Conservation (phyloP, 495 filamentous ascomycete genomes). For the Margaritispora aquatica region DNA sequence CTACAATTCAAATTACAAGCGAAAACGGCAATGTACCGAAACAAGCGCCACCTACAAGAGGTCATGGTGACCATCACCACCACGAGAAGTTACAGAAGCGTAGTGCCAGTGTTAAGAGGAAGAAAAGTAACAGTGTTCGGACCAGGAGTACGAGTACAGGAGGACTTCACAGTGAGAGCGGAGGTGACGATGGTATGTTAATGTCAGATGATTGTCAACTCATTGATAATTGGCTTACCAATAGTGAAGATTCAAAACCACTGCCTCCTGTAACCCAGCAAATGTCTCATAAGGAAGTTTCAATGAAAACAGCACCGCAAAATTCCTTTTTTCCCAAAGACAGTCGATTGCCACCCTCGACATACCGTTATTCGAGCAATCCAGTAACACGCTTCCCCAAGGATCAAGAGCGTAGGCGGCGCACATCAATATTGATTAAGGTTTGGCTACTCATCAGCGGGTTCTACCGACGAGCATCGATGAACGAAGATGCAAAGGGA, state of each 20-base stretch:
- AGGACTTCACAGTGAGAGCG: neutral
- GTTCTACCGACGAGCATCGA: slow-evolving; percentile 75
- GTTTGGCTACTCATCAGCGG: slow-evolving; percentile 87
- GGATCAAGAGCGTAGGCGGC: slow-evolving; percentile 46
- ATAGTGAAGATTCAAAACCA: neutral
- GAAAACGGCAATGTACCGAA: slow-evolving; percentile 28
- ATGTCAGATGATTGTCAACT: slow-evolving; percentile 24
- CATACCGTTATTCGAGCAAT: slow-evolving; percentile 42
- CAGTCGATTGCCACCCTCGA: slow-evolving; percentile 76
- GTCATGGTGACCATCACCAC: slow-evolving; percentile 18
- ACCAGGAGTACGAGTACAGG: slow-evolving; percentile 17
- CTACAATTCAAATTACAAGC: slow-evolving; percentile 43
- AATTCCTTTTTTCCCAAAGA: slow-evolving; percentile 67
- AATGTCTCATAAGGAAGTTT: slow-evolving; percentile 37
- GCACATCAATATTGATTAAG: slow-evolving; percentile 58
- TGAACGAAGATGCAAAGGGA: slow-evolving; percentile 69
- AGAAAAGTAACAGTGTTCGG: neutral
- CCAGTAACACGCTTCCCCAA: slow-evolving; percentile 44
- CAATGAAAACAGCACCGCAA: slow-evolving; percentile 48
- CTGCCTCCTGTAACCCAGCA: slow-evolving; percentile 19
- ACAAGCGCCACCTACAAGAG: slow-evolving; percentile 7
- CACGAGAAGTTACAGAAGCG: slow-evolving; percentile 43
- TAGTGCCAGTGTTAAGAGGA: slow-evolving; percentile 24
- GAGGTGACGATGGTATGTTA: neutral
- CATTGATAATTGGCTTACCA: slow-evolving; percentile 29